Base-by-base conservation (phyloP, 257 asterid genomes). In the Eustoma russellianum region DNA sequence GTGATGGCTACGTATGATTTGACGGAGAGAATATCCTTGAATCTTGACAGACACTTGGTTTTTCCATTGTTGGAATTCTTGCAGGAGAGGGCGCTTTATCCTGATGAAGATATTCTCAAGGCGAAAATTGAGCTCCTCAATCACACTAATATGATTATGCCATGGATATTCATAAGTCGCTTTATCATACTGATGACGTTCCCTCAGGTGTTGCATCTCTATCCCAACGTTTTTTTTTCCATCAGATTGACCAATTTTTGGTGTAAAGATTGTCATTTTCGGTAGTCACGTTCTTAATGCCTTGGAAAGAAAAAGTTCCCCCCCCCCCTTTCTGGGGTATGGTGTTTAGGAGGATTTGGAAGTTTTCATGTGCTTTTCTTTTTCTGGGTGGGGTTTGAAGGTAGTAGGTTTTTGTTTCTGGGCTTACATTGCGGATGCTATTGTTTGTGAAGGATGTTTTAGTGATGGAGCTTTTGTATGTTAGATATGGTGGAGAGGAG, bases 401-500 rank as follows among this genome's bases (percentile, higher is more conserved):
- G 30, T 6, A 13, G 52, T 48, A 17, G 33, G 9, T 48, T 6
- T 3, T 19, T n/a, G n/a, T n/a, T n/a, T n/a, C n/a, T n/a, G n/a
- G n/a, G n/a, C n/a, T 33, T 17, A 41, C 46, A 53, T 7, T 0
- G 7, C 1, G 11, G 16, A 13, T 57, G 16, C 11, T 28, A 0
- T 24, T 56, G 15, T 33, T 33, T 57, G 13, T 34, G 2, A 41
- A 13, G 41, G 33, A 56, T n/a, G 43, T 30, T 33, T 46, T 19
- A 8, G 30, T 30, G 10, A 1, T n/a, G 15, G 5, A 14, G 13
- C 17, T 57, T 57, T 5, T 46, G 3, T 63, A 44, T 46, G 50
- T 60, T 50, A 92, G 99, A 85, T 52, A 92, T 92, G 99, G 76
- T 92, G 75, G 95, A 88, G 45, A 82, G 98, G 68, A 82, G 98